Percentiles rank a stretch among this genome's conserved stretches.
phyloP scores from a whole-genome alignment of 129 eudicot genomes.

The Escallonia herrerae region DNA sequence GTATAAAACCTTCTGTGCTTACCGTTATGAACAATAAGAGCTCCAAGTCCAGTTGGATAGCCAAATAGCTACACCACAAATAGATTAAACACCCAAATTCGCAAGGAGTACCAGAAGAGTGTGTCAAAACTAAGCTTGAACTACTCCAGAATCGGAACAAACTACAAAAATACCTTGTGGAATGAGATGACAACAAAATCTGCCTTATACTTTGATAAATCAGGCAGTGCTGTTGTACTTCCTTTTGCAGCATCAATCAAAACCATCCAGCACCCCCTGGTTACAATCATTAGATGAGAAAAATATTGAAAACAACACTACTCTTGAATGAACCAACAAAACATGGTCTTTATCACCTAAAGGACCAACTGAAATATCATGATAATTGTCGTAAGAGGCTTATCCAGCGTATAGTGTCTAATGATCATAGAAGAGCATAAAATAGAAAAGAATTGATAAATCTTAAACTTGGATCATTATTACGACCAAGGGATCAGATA shows the following conservation, averaged over 20 bases:
- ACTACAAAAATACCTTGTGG: conserved; percentile 58
- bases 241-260: conserved; percentile 97
- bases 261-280: conserved; percentile 81
- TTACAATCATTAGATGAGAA: conserved; percentile 8
- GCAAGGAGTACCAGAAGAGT: not conserved
- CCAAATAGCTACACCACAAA: conserved; percentile 64
- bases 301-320: not conserved
- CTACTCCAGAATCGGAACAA: not conserved
- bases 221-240: conserved; percentile 80
- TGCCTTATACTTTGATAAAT: conserved; percentile 64
- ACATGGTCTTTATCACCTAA: conserved; percentile 7
- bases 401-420: no score
- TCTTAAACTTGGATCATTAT: no score
- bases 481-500: no score
- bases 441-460: no score
- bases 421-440: no score
- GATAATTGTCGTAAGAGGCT: no score
- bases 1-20: conserved; percentile 6
- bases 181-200: conserved; percentile 90
- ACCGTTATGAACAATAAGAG: conserved; percentile 86
- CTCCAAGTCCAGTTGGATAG: conserved; percentile 98
- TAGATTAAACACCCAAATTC: not conserved
- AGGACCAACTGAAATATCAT: not conserved
- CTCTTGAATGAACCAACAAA: conserved; percentile 2
- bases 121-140: conserved; percentile 5